Evolutionary conservation across 139 green algal species (phyloP).

Genomic region (Dunaliella sp.): DNA sequence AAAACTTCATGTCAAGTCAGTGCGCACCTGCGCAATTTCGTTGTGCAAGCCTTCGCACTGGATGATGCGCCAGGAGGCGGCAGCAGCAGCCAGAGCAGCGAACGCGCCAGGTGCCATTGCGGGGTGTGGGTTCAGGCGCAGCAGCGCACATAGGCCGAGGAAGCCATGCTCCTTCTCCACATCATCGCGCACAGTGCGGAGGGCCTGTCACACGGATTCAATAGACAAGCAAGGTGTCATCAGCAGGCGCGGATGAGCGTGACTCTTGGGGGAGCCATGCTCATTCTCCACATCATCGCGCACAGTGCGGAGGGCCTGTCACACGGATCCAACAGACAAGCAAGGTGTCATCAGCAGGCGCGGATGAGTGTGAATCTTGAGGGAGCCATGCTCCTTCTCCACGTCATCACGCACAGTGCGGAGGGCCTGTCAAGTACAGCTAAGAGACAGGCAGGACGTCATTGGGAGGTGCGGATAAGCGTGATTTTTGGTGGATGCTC

Average conservation of each 20-base stretch:
- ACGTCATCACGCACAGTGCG: constrained; percentile 82
- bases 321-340: too few relatives aligned
- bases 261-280: constrained; percentile 77
- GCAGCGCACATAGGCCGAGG: constrained; percentile 67
- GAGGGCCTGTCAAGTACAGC: constrained; percentile 69
- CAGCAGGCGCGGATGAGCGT: too few relatives aligned
- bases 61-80: constrained; percentile 69
- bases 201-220: too few relatives aligned
- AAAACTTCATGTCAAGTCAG: constrained; percentile 7
- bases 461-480: too few relatives aligned
- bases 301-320: constrained; percentile 71
- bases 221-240: too few relatives aligned
- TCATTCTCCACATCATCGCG: constrained; percentile 95
- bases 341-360: too few relatives aligned
- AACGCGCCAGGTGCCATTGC: constrained; percentile 43
- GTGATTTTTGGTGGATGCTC: too few relatives aligned
- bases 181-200: constrained; percentile 85
- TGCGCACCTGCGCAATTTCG: constrained; percentile 23
- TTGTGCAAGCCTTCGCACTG: constrained; percentile 47
- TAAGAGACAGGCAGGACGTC: too few relatives aligned
- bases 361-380: too few relatives aligned
- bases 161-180: constrained; percentile 93
- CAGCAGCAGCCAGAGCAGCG: constrained; percentile 43
- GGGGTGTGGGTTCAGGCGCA: constrained; percentile 70
- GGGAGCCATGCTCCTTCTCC: constrained; percentile 92